Conservation (phyloP, 78 protist species). For the Dictyostelium discoideum region DNA sequence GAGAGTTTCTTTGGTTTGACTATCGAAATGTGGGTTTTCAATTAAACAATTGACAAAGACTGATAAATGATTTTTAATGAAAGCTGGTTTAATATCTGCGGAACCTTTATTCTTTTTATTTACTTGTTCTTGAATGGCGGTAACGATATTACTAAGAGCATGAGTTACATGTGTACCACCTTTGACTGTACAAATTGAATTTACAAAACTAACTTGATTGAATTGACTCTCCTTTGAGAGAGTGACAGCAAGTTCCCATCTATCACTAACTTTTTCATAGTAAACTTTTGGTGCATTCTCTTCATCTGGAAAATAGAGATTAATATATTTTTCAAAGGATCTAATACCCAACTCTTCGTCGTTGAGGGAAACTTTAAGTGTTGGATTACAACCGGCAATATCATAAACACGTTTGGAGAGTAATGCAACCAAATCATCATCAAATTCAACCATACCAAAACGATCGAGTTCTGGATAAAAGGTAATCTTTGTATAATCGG, state of each 20-base stretch:
- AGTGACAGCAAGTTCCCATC: conserved; percentile 81
- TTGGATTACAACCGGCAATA: conserved; percentile 92
- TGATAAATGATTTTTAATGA: conserved; percentile 89
- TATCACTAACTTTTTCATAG: conserved; percentile 11
- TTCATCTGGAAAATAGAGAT: conserved; percentile 24
- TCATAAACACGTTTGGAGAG: conserved; percentile 93
- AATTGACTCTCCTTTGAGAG: conserved; percentile 42
- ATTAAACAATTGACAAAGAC: conserved; percentile 96
- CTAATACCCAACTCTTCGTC: conserved; percentile 17
- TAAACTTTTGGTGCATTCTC: neutral
- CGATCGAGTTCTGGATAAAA: conserved; percentile 84
- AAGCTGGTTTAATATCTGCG: conserved; percentile 86
- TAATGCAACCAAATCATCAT: conserved; percentile 89
- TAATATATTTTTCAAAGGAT: conserved; percentile 89
- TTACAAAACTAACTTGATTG: conserved; percentile 95
- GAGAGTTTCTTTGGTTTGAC: conserved; percentile 97
- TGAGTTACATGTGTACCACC: conserved; percentile 98
- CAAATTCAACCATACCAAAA: conserved; percentile 88
- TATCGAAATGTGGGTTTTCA: conserved; percentile 98
- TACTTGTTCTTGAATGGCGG: conserved; percentile 11
- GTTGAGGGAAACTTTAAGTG: conserved; percentile 63
- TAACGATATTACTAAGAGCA: conserved; percentile 85
- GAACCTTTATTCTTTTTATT: conserved; percentile 62
- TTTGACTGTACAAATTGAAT: conserved; percentile 95
- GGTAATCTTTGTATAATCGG: conserved; percentile 85